Percentiles rank a stretch among this genome's conserved stretches.
Conservation (phyloP, 148 eudicot genomes). For the Polygonum aviculare region DNA sequence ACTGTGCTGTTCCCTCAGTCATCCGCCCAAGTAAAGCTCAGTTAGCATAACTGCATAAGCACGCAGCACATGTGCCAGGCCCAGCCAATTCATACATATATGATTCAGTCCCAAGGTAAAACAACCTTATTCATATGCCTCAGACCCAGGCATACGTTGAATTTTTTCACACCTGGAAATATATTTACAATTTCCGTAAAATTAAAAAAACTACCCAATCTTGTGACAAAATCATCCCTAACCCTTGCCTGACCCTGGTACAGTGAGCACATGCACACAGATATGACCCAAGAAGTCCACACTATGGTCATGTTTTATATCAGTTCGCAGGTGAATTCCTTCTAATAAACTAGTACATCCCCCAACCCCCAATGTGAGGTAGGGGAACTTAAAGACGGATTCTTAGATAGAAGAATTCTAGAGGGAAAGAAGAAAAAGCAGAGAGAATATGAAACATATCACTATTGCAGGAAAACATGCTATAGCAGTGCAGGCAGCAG, state of each 20-base stretch:
- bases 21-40: neutral
- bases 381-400: neutral
- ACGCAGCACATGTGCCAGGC: neutral
- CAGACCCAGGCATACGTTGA: too few relatives aligned
- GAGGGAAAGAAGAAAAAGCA: neutral
- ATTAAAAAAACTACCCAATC: neutral
- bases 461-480: neutral
- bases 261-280: neutral
- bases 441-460: neutral
- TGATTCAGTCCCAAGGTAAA: neutral
- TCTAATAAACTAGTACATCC: neutral
- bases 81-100: neutral
- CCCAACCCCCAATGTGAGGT: neutral
- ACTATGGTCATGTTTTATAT: neutral
- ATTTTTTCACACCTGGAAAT: too few relatives aligned
- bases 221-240: neutral
- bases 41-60: neutral
- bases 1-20: neutral
- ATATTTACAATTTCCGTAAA: too few relatives aligned
- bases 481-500: conserved; percentile 4
- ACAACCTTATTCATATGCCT: too few relatives aligned
- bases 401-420: neutral
- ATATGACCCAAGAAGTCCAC: neutral
- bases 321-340: neutral
- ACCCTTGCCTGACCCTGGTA: neutral